Conservation (phyloP, 2,329 filamentous ascomycete genomes). For the Aspergillus japonicus region DNA sequence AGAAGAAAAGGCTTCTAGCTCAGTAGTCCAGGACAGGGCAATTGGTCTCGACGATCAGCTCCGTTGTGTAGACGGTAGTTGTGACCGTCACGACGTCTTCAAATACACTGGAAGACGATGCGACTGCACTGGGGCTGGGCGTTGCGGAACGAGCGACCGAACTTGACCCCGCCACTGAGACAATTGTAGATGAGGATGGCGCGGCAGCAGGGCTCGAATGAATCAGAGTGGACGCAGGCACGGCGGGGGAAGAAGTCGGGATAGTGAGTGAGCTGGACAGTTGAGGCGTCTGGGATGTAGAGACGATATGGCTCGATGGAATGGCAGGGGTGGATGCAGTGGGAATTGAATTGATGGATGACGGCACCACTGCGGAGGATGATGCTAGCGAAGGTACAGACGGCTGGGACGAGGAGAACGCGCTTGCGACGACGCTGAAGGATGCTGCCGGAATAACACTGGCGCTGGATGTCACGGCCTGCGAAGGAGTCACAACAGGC, state of each 20-base stretch:
- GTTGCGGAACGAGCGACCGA: not conserved
- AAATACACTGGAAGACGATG: not conserved
- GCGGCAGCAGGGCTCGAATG: not conserved
- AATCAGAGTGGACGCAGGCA: not conserved
- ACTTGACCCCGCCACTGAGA: not conserved
- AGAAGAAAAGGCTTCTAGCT: no score
- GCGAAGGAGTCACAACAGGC: not conserved
- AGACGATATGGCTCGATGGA: not conserved
- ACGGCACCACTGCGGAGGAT: no score
- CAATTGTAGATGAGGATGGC: not conserved
- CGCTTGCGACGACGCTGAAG: not conserved
- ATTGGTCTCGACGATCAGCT: not conserved
- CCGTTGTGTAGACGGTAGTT: not conserved
- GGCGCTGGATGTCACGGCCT: not conserved
- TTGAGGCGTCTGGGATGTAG: not conserved
- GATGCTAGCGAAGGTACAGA: not conserved
- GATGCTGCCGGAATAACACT: not conserved
- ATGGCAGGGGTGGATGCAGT: not conserved
- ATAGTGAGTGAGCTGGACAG: not conserved
- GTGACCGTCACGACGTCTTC: not conserved
- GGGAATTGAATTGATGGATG: no score
- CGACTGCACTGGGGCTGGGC: not conserved
- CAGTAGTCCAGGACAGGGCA: not conserved
- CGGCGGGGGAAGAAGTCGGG: not conserved
- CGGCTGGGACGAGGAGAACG: not conserved